Evolutionary conservation across 2,329 filamentous ascomycete genomes (phyloP).

Genomic region (Ceratocystis cubensis): DNA sequence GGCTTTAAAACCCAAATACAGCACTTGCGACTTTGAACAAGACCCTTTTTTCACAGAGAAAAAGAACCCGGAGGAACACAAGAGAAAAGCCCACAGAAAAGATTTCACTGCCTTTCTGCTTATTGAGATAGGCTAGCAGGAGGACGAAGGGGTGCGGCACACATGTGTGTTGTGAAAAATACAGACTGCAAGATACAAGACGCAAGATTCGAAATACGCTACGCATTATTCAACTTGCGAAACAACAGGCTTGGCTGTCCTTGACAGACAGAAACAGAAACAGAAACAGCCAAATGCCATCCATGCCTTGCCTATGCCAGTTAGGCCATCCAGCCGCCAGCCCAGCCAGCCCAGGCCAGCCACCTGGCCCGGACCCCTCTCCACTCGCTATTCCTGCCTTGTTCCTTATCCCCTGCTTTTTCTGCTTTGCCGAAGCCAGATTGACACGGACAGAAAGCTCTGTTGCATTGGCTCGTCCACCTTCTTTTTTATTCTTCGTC

Average conservation of each 20-base stretch:
- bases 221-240: neutral
- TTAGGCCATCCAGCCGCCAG: neutral
- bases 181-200: neutral
- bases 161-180: neutral
- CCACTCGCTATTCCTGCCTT: neutral
- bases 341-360: neutral
- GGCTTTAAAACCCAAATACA: neutral
- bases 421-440: conserved; percentile 1
- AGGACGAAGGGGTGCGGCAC: neutral
- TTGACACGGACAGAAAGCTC: neutral
- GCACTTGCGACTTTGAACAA: neutral
- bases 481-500: conserved; percentile 1
- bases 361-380: neutral
- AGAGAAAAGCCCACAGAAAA: neutral
- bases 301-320: neutral
- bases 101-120: no score
- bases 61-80: neutral
- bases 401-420: neutral
- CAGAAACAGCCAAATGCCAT: conserved; percentile 5
- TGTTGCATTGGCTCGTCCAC: neutral
- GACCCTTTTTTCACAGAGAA: neutral
- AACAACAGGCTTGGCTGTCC: neutral
- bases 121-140: neutral
- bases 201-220: neutral
- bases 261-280: conserved; percentile 9